These are phyloP conservation scores for Fusarium sp. DNA, from an alignment of 2,329 filamentous ascomycete species.

Conservation along the genomic window DNA sequence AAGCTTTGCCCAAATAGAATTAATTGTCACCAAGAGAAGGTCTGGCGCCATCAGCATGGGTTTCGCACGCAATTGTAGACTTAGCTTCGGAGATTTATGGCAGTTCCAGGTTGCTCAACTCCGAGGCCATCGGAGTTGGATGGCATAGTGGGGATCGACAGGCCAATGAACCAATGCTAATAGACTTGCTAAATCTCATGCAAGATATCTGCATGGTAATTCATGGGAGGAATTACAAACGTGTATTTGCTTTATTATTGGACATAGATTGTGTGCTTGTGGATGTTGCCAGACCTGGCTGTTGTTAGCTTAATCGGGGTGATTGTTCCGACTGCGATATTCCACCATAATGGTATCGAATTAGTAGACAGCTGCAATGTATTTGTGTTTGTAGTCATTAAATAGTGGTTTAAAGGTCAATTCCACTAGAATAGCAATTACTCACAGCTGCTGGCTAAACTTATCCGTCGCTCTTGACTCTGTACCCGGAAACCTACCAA, in stretches of 20 bases:
- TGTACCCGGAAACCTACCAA: neutral
- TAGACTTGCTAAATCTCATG: neutral
- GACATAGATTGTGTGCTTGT: neutral
- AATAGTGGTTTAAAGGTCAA: neutral
- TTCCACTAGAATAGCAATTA: rapidly evolving
- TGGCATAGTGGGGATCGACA: neutral
- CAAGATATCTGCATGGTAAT: neutral
- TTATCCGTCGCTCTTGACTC: neutral
- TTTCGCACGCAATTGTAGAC: neutral
- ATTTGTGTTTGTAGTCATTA: neutral
- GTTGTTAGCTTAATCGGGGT: neutral
- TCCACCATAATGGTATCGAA: neutral
- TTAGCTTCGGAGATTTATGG: neutral
- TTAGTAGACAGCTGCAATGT: too few relatives aligned
- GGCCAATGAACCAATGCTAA: neutral
- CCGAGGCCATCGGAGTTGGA: neutral
- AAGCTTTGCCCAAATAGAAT: neutral
- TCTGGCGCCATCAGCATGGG: neutral
- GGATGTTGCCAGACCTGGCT: neutral
- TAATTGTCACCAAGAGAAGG: neutral
- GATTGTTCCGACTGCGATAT: neutral
- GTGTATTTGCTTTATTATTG: neutral
- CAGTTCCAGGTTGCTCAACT: neutral
- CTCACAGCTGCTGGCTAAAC: rapidly evolving
- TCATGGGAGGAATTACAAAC: neutral